Conservation (phyloP, 306 rosid species). For the Vigna reflexopilosa region DNA sequence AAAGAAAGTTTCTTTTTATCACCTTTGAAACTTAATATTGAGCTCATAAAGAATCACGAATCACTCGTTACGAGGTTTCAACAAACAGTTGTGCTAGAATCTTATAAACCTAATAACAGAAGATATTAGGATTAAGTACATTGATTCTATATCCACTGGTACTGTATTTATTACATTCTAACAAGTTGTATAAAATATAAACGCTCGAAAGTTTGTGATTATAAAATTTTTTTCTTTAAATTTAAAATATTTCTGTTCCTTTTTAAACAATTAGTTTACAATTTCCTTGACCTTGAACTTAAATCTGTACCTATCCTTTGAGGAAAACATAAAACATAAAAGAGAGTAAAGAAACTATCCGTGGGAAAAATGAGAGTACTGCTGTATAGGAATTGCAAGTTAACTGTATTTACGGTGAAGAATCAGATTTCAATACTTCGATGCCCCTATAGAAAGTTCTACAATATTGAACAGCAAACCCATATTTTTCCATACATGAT, state of each 20-base stretch:
- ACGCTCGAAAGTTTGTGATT: not conserved
- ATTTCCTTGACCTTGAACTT: not conserved
- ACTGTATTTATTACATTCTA: too few species aligned
- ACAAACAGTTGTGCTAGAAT: not conserved
- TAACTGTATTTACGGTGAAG: not conserved
- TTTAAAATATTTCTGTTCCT: not conserved
- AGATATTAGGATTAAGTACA: too few species aligned
- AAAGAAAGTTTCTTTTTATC: slow-evolving; percentile 9
- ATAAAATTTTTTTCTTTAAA: not conserved
- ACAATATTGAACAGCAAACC: not conserved
- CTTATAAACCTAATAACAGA: too few species aligned
- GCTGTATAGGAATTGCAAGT: slow-evolving; percentile 1
- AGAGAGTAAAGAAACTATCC: not conserved
- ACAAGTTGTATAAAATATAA: too few species aligned
- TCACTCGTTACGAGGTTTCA: not conserved
- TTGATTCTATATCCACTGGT: too few species aligned
- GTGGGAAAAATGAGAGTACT: not conserved
- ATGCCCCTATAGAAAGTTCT: not conserved
- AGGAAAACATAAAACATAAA: not conserved
- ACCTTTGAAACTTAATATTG: not conserved
- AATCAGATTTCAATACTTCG: not conserved
- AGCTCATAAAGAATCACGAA: not conserved
- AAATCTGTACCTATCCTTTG: not conserved
- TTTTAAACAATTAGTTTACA: not conserved
- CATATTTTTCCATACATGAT: not conserved